Percentiles rank a stretch among this genome's conserved stretches.
phyloP scores from a whole-genome alignment of 345 rosid genomes.

The Corymbia maculata region DNA sequence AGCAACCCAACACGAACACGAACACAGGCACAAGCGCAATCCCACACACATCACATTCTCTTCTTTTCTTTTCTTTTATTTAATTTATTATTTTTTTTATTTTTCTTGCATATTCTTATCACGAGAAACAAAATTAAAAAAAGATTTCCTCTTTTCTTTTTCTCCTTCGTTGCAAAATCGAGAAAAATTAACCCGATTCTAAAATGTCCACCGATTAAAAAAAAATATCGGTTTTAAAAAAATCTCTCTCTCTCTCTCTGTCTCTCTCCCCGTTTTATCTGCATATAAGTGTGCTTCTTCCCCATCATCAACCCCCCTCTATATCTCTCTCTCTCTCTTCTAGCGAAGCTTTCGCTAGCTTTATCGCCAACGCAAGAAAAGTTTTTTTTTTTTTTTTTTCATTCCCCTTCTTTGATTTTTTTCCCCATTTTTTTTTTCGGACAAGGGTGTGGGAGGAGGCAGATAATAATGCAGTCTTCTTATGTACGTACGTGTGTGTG shows the following conservation, averaged over 20 bases:
- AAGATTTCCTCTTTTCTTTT: neutral
- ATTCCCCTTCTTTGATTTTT: neutral
- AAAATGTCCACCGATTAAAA: neutral
- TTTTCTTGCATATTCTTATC: neutral
- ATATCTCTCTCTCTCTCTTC: neutral
- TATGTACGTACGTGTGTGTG: neutral
- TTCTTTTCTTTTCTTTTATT: neutral
- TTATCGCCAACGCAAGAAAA: slow-evolving; percentile 4
- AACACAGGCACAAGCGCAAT: neutral
- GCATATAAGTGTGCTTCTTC: neutral
- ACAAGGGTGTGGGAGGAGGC: neutral
- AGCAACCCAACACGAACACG: neutral
- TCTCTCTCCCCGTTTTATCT: neutral
- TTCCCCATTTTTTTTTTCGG: neutral
- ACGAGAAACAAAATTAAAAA: neutral
- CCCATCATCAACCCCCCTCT: neutral
- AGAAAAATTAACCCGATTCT: neutral
- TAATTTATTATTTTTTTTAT: too few species aligned
- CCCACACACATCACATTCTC: neutral
- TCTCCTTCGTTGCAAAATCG: neutral
- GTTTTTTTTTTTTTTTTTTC: neutral
- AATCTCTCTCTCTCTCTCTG: neutral
- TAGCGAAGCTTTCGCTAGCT: slow-evolving; percentile 7
- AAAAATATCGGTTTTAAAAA: neutral
- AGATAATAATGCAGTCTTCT: slow-evolving; percentile 3